phyloP scores from a whole-genome alignment of 441 rosid genomes.

The Oxalis stricta region DNA sequence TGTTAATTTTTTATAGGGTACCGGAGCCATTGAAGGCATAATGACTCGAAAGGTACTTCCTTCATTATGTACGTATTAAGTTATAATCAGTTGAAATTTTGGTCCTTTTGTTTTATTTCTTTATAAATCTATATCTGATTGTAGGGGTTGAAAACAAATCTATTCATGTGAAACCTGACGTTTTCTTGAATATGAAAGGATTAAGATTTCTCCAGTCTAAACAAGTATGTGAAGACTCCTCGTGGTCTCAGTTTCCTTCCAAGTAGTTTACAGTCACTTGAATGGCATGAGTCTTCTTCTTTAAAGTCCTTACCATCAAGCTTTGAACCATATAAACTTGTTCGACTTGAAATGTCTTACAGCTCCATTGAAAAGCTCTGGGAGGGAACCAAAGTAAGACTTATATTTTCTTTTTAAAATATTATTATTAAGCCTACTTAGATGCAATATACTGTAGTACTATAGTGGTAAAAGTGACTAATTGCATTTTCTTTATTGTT shows the following conservation, averaged over 20 bases:
- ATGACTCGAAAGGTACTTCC: conserved; percentile 1
- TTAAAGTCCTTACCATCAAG: conserved; percentile 10
- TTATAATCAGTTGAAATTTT: no score
- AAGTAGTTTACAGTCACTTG: conserved; percentile 7
- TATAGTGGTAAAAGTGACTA: no score
- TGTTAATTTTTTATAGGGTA: conserved; percentile 3
- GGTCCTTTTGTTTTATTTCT: no score
- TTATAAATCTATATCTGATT: no score
- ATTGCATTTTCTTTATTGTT: no score
- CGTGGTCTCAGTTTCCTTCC: conserved; percentile 1
- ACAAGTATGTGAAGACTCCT: not conserved
- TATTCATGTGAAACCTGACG: no score
- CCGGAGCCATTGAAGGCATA: conserved; percentile 18
- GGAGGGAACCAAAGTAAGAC: conserved; percentile 4
- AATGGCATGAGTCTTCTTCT: conserved; percentile 10
- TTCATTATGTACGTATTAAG: no score
- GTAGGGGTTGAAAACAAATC: no score
- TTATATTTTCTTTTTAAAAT: not conserved
- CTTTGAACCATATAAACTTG: conserved; percentile 10
- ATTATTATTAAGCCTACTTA: no score
- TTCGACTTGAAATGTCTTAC: conserved; percentile 14
- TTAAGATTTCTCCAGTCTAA: no score
- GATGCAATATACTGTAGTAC: no score
- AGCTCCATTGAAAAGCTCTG: conserved; percentile 11
- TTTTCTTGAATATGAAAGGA: no score